Evolutionary conservation across 1,284 basidiomycete genomes (phyloP).

Genomic region (Veloboletus limbatus): DNA sequence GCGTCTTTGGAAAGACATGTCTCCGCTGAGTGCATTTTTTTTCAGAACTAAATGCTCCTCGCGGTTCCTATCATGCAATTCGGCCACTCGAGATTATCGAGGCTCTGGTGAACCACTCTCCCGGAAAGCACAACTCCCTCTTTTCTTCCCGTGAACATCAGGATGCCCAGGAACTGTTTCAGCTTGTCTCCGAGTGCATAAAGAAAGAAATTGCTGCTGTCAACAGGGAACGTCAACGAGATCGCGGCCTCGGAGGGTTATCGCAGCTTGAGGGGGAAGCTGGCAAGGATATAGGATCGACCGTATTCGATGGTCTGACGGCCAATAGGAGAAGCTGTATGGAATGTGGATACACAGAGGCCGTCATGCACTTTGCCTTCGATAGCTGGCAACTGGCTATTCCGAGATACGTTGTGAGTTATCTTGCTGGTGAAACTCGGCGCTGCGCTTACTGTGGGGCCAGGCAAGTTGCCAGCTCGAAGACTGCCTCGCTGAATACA

Average conservation of each 20-base stretch:
- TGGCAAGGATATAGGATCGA: slow-evolving; percentile 50
- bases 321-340: slow-evolving; percentile 81
- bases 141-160: slow-evolving; percentile 88
- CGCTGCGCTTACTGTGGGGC: slow-evolving; percentile 10
- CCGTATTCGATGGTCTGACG: slow-evolving; percentile 78
- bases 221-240: slow-evolving; percentile 60
- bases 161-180: slow-evolving; percentile 94
- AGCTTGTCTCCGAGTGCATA: slow-evolving; percentile 83
- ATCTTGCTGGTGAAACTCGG: slow-evolving; percentile 1
- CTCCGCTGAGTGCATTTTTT: slow-evolving; percentile 11
- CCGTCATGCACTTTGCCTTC: slow-evolving; percentile 83
- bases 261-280: slow-evolving; percentile 33
- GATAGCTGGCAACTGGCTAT: slow-evolving; percentile 80
- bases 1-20: slow-evolving; percentile 1
- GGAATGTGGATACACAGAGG: slow-evolving; percentile 83
- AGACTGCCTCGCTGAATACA: slow-evolving; percentile 78
- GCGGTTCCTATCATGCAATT: slow-evolving; percentile 54
- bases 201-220: slow-evolving; percentile 74
- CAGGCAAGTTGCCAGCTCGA: slow-evolving; percentile 62
- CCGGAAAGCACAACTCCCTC: slow-evolving; percentile 58
- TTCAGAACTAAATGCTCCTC: slow-evolving; percentile 72
- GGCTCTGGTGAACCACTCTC: slow-evolving; percentile 59
- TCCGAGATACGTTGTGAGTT: slow-evolving; percentile 55
- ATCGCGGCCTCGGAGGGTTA: slow-evolving; percentile 63
- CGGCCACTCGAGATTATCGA: slow-evolving; percentile 70